Base-by-base conservation (phyloP, 768 basidiomycete genomes). In the Tubosaeta brunneosetosa region DNA sequence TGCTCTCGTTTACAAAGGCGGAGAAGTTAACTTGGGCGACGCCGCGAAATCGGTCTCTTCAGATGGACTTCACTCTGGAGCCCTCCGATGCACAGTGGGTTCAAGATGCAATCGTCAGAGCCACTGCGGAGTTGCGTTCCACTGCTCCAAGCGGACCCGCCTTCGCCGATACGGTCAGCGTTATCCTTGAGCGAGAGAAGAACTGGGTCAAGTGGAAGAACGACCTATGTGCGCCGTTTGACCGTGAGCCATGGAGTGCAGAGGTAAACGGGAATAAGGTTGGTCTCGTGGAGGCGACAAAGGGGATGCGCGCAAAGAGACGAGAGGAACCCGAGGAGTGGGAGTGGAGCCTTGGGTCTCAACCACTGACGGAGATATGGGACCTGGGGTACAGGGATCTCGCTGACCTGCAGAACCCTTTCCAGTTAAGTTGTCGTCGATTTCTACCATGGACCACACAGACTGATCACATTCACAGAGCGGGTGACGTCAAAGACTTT, bases 181-280 rank as follows among this genome's bases (percentile, higher is more conserved):
- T 78, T 9, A 85, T 93, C 33, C 74, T 94, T 6, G 84, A 89
- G 58, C 77, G 91, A 47, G 92, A 94, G 70, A 85, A 82, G 66
- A 93, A 91, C 61, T 94, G 92, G 92, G 82, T 91, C 4, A 82
- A 79, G 56, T 94, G 91, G 91, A 94, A 94, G 72, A 88, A 88
- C 57, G 84, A 88, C 38, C 68, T 86, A 3, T 94, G 91, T 64
- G 73, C 81, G 14, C 80, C 86, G 3, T 93, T 94, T 62, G 88
- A 91, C 64, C 84, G 84, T 59, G 83, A 83, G 36, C 76, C 86
- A 6, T 82, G 85, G 79, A 71, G 70, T 11, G 66, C 69, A 40
- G 75, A 79, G 46, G 55, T 82, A 29, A 72, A 77, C 47, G 80
- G 74, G 4, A 66, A 69, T 60, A 77, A 74, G 48, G 73, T 81